Conservation (phyloP, 2,329 filamentous ascomycete species). For the Diplocarpon rosae region DNA sequence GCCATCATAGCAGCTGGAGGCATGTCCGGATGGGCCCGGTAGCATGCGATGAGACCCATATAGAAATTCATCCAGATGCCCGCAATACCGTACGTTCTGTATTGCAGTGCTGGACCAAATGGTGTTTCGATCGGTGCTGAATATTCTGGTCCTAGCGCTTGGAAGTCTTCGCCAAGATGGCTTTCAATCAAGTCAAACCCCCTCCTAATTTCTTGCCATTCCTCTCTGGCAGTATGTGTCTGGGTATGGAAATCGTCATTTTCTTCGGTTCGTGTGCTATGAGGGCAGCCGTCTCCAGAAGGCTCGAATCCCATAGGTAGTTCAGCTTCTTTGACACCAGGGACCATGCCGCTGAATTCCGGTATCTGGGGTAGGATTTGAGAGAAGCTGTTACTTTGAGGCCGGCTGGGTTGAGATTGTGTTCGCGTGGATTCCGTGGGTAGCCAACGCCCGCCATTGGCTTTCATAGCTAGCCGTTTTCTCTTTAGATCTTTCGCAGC, state of each 20-base stretch:
- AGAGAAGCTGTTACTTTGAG: constrained; percentile 6
- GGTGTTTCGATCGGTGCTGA: constrained; percentile 53
- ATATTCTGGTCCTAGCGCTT: constrained; percentile 60
- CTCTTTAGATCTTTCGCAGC: constrained; percentile 64
- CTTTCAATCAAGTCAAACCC: constrained; percentile 58
- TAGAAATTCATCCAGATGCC: constrained; percentile 83
- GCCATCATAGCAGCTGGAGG: constrained; percentile 79
- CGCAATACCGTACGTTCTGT: constrained; percentile 77
- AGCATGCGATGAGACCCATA: constrained; percentile 71
- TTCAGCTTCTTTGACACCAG: constrained; percentile 16
- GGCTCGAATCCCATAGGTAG: constrained; percentile 25
- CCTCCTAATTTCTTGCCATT: constrained; percentile 67
- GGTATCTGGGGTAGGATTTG: constrained; percentile 15
- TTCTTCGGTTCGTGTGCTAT: constrained; percentile 17
- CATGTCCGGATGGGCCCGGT: constrained; percentile 79
- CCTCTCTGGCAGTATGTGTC: constrained; percentile 30
- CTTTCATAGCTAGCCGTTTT: constrained; percentile 59
- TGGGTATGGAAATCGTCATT: constrained; percentile 17
- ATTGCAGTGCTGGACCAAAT: constrained; percentile 73
- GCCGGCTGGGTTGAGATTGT: constrained; percentile 4
- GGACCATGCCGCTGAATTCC: constrained; percentile 25
- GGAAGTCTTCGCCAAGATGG: constrained; percentile 64
- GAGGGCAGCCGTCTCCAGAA: constrained; percentile 13
- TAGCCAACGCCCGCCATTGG: constrained; percentile 32
- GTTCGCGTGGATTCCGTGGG: constrained; percentile 20